phyloP scores from a whole-genome alignment of 371 early-diverging fungal species.

The Mucor ambiguus region DNA sequence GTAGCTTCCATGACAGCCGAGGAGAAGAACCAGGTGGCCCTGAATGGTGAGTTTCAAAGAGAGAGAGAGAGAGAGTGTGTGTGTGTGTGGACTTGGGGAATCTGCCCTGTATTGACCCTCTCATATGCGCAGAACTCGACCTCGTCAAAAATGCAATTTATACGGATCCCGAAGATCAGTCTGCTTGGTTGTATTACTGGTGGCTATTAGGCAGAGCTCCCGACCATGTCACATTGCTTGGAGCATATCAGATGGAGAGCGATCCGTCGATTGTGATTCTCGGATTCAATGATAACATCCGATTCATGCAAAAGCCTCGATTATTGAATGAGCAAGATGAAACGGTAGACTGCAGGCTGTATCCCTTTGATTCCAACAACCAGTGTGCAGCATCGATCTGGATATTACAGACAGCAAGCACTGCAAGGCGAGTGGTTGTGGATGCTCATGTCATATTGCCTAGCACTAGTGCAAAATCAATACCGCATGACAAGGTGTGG shows the following conservation, averaged over 20 bases:
- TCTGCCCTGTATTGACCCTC: not conserved
- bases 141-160: constrained; percentile 87
- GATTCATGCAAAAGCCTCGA: constrained; percentile 14
- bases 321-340: constrained; percentile 12
- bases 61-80: too few relatives aligned
- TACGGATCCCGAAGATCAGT: constrained; percentile 96
- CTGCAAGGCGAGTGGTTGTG: constrained; percentile 6
- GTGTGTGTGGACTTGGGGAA: not conserved
- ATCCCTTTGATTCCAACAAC: constrained; percentile 11
- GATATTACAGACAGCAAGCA: constrained; percentile 6
- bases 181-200: constrained; percentile 93
- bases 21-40: constrained; percentile 42
- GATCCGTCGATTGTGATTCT: constrained; percentile 15
- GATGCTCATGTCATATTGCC: constrained; percentile 25
- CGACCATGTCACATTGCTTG: constrained; percentile 23
- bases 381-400: constrained; percentile 32
- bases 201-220: constrained; percentile 77
- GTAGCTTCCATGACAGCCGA: constrained; percentile 47
- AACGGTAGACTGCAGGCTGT: constrained; percentile 18
- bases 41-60: constrained; percentile 26
- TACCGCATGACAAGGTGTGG: constrained; percentile 15
- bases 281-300: constrained; percentile 32
- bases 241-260: constrained; percentile 24
- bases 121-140: constrained; percentile 66
- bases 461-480: constrained; percentile 21